These are phyloP conservation scores for Eucalyptus cloeziana DNA, from an alignment of 345 rosid species.

Conservation along the genomic window DNA sequence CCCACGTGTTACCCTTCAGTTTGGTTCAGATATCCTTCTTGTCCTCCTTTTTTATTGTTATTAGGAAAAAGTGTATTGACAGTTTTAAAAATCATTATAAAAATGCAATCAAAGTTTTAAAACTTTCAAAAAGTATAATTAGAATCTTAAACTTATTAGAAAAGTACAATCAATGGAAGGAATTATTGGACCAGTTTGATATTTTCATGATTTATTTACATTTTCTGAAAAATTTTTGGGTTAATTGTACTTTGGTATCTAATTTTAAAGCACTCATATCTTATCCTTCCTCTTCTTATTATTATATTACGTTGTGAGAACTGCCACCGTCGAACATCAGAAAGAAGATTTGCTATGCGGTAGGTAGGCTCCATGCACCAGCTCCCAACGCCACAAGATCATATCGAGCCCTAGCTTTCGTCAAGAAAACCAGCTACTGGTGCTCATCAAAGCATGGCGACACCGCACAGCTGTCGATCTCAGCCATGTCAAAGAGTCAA, in stretches of 20 bases:
- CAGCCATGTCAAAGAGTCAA: not conserved
- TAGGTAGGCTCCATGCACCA: not conserved
- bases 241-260: rapidly evolving
- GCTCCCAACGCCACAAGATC: not conserved
- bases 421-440: not conserved
- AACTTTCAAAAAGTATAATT: rapidly evolving
- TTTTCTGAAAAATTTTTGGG: rapidly evolving
- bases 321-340: rapidly evolving
- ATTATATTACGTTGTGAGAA: not conserved
- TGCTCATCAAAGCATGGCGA: not conserved
- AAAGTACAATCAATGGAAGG: rapidly evolving
- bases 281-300: no score
- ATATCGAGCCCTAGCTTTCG: not conserved
- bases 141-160: rapidly evolving
- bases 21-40: no score
- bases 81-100: rapidly evolving
- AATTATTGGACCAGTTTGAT: no score
- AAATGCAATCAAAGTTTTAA: rapidly evolving
- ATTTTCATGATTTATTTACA: no score
- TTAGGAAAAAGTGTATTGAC: rapidly evolving
- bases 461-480: not conserved
- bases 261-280: no score
- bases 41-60: no score
- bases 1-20: no score
- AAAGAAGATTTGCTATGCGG: not conserved